Base-by-base conservation (phyloP, 352 stramenopile species). In the Phytophthora palmivora region DNA sequence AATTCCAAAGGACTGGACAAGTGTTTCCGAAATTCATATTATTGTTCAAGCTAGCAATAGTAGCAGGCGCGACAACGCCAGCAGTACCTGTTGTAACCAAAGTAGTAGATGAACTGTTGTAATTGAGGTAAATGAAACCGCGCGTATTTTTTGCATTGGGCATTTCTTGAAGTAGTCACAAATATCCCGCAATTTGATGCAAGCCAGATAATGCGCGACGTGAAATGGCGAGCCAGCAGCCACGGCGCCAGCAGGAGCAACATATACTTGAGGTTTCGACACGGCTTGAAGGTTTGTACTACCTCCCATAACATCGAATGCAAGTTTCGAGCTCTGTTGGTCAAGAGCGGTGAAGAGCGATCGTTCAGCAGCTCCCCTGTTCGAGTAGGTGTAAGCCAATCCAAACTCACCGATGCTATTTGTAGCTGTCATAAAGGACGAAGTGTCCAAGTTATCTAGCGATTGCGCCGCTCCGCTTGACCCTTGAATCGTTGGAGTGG, bases 381-480 rank as follows among this genome's bases (percentile, higher is more conserved):
- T 64, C 12, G 21, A 39, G 37, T 22, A 64, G 6, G 45, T 64
- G 26, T 64, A 51, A 15, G 56, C 7, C n/a, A 48, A 51, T 19
- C 37, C 56, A 49, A 50, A 61, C 16, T 53, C 53, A 53, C 53
- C 41, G 21, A 61, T 11, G 26, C 16, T 68, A 58, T 62, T 63
- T 11, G 32, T 55, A 28, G 47, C 33, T 32, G 33, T 55, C 33
- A 64, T 57, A 47, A 57, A 57, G 3, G 36, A 64, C 5, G 24
- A 34, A 37, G 45, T 64, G 18, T 21, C 36, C 10, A 57, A 7
- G 18, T n/a, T n/a, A n/a, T n/a, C n/a, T n/a, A n/a, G n/a, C n/a
- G n/a, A n/a, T n/a, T n/a, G n/a, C n/a, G n/a, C n/a, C n/a, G n/a
- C n/a, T n/a, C n/a, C n/a, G n/a, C n/a, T n/a, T n/a, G n/a, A n/a